Conservation (phyloP, 176 grass and related monocot genomes). For the Urochloa ruziziensis region DNA sequence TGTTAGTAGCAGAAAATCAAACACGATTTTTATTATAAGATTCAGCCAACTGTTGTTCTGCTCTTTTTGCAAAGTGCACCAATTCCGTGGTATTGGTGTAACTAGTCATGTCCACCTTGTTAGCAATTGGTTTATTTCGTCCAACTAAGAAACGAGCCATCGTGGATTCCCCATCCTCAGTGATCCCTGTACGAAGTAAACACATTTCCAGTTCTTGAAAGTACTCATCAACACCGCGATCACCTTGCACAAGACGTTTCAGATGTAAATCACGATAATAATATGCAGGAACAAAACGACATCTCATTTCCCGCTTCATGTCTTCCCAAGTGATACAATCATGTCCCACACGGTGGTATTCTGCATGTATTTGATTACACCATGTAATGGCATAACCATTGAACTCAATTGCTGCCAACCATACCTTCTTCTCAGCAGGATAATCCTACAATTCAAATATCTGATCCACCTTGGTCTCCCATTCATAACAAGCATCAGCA, state of each 20-base stretch:
- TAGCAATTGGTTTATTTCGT: background rate
- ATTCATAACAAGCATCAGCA: too few relatives aligned
- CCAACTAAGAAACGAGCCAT: background rate
- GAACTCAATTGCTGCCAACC: too few relatives aligned
- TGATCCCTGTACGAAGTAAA: background rate
- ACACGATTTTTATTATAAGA: background rate
- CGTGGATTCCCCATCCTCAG: background rate
- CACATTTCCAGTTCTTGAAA: background rate
- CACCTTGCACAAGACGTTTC: background rate
- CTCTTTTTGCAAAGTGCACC: background rate
- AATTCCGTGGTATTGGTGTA: background rate
- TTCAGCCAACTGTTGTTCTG: background rate
- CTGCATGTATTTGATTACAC: too few relatives aligned
- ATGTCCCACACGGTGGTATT: too few relatives aligned
- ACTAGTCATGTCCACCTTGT: background rate
- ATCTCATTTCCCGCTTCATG: background rate
- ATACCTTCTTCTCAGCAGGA: too few relatives aligned
- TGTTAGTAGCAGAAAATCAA: background rate
- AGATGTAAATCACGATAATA: background rate
- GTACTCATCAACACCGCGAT: background rate
- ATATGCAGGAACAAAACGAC: background rate
- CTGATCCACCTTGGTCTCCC: too few relatives aligned
- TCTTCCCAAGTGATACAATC: too few relatives aligned
- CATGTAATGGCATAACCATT: too few relatives aligned
- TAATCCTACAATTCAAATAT: too few relatives aligned